phyloP scores from a whole-genome alignment of 148 eudicot genomes.

The Euryodendron excelsum region DNA sequence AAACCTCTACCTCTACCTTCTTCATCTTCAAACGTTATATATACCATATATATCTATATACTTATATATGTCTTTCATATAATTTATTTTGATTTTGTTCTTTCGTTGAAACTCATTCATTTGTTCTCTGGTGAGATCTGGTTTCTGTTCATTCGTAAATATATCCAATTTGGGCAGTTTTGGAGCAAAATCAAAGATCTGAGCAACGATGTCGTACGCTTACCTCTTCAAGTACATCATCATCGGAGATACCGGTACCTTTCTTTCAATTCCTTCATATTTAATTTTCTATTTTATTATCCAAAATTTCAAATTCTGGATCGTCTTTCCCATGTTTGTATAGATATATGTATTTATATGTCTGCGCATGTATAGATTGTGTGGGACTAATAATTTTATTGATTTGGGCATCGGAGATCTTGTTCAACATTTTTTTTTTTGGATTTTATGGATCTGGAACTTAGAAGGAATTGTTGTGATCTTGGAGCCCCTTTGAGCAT shows the following conservation, averaged over 20 bases:
- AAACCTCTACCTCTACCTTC: neutral
- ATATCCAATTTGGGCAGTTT: neutral
- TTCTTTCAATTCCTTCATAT: neutral
- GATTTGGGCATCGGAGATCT: too few species aligned
- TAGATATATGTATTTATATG: neutral
- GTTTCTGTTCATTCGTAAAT: neutral
- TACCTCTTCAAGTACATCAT: constrained; percentile 90
- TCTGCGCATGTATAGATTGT: neutral
- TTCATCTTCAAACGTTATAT: neutral
- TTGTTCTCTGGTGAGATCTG: too few species aligned
- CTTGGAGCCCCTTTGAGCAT: neutral
- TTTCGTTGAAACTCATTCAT: neutral
- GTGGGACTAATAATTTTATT: neutral
- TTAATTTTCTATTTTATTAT: too few species aligned
- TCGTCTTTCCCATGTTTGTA: too few species aligned
- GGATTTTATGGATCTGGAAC: neutral
- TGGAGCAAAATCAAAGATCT: constrained; percentile 5
- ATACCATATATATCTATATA: neutral
- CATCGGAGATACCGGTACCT: constrained; percentile 81
- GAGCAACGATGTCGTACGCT: constrained; percentile 65
- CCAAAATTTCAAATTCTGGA: neutral
- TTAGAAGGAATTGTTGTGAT: neutral
- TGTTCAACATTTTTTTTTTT: neutral
- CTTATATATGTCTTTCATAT: neutral
- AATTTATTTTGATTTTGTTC: neutral